Evolutionary conservation across 2,329 filamentous ascomycete genomes (phyloP).

Genomic region (Fusarium sp.): DNA sequence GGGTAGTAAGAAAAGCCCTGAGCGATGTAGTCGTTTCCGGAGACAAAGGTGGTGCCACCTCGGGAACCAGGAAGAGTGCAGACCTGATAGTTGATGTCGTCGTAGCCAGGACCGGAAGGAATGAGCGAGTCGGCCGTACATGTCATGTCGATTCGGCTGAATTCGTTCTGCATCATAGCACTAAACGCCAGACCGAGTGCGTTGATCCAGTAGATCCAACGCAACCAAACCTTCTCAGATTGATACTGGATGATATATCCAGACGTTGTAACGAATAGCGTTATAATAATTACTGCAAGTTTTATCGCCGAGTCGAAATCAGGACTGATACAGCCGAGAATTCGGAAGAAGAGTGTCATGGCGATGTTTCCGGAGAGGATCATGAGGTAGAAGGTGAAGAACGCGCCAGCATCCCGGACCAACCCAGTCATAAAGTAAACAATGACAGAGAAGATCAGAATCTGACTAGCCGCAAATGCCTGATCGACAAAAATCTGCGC

Average conservation of each 20-base stretch:
- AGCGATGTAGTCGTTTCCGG: slow-evolving; percentile 73
- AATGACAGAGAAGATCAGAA: slow-evolving; percentile 74
- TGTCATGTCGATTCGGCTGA: slow-evolving; percentile 70
- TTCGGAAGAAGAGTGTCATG: slow-evolving; percentile 81
- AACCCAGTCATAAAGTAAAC: slow-evolving; percentile 82
- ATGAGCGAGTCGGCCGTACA: slow-evolving; percentile 74
- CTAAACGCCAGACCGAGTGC: slow-evolving; percentile 77
- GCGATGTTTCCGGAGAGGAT: slow-evolving; percentile 72
- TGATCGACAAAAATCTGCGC: slow-evolving; percentile 82
- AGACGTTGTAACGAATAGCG: slow-evolving; percentile 79
- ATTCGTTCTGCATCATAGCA: slow-evolving; percentile 87
- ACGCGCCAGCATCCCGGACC: slow-evolving; percentile 72
- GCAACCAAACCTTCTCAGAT: slow-evolving; percentile 74
- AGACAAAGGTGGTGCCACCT: slow-evolving; percentile 68
- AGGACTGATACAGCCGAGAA: slow-evolving; percentile 75
- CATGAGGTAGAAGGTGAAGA: slow-evolving; percentile 79
- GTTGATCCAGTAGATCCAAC: slow-evolving; percentile 84
- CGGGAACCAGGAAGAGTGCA: slow-evolving; percentile 79
- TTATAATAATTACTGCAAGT: slow-evolving; percentile 79
- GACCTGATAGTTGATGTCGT: slow-evolving; percentile 75
- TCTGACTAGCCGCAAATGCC: slow-evolving; percentile 73
- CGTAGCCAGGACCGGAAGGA: slow-evolving; percentile 73
- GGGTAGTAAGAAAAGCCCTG: slow-evolving; percentile 72
- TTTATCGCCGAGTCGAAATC: slow-evolving; percentile 89
- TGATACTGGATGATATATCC: slow-evolving; percentile 86